Conservation (phyloP, 495 filamentous ascomycete genomes). For the Penicillium malachiteum region DNA sequence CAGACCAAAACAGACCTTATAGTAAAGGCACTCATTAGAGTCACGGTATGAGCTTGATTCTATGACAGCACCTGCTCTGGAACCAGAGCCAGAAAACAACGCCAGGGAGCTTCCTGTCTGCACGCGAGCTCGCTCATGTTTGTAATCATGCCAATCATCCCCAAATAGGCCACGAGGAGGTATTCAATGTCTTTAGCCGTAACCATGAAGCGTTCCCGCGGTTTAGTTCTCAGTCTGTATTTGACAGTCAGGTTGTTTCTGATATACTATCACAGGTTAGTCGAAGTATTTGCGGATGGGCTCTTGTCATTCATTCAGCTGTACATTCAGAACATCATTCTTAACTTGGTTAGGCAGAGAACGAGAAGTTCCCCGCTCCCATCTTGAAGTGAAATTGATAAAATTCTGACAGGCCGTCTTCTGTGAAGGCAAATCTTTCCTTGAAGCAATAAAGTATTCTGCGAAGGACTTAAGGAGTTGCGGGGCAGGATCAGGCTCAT, state of each 20-base stretch:
- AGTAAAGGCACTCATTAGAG: conserved; percentile 25
- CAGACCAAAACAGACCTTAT: conserved; percentile 25
- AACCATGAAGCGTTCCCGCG: conserved; percentile 15
- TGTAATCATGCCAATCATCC: conserved; percentile 21
- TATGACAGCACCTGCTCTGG: conserved; percentile 21
- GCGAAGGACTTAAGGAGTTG: conserved; percentile 12
- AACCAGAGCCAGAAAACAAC: conserved; percentile 18
- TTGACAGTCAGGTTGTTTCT: conserved; percentile 10
- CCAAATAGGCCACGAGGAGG: conserved; percentile 18
- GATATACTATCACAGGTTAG: conserved; percentile 20
- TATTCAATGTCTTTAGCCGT: conserved; percentile 20
- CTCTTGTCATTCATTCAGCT: too few relatives aligned
- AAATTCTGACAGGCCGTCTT: too few relatives aligned
- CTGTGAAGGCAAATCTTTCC: too few relatives aligned
- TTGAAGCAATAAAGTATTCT: too few relatives aligned
- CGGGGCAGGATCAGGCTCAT: conserved; percentile 6
- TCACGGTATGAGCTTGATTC: conserved; percentile 22
- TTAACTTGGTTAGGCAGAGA: conserved; percentile 6
- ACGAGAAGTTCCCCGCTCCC: too few relatives aligned
- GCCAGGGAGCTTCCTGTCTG: conserved; percentile 19
- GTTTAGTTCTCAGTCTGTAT: conserved; percentile 19
- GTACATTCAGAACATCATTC: conserved; percentile 15
- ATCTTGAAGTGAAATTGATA: too few relatives aligned
- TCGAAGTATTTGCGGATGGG: background rate
- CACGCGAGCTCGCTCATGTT: conserved; percentile 17